Evolutionary conservation across 305 asterid genomes (phyloP).

Genomic region (Fraxinus baroniana): DNA sequence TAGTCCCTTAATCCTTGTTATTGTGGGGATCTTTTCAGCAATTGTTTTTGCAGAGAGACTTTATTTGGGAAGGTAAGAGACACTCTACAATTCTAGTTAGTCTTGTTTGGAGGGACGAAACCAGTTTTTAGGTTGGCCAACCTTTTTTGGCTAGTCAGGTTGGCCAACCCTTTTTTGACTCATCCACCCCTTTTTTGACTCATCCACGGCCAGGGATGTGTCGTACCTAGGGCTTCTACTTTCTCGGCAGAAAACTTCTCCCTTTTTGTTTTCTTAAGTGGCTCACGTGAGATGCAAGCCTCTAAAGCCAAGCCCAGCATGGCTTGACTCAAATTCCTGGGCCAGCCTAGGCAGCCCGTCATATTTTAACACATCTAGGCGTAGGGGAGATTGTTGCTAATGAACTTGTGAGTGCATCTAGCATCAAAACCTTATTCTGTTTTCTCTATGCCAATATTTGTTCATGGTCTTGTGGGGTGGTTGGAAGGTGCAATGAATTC

Average conservation of each 20-base stretch:
- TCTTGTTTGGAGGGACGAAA: background rate
- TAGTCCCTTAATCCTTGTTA: constrained; percentile 20
- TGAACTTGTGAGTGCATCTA: background rate
- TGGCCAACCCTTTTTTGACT: no score
- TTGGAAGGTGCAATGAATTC: background rate
- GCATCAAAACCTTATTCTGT: background rate
- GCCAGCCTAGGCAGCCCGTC: background rate
- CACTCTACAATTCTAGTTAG: background rate
- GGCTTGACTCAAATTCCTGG: background rate
- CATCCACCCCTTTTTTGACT: no score
- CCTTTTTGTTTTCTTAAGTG: background rate
- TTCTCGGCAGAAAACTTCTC: background rate
- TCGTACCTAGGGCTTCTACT: background rate
- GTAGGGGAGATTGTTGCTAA: background rate
- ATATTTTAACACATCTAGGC: background rate
- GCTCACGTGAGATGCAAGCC: background rate
- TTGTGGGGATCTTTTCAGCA: constrained; percentile 25
- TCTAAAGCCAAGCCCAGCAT: background rate
- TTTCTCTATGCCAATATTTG: background rate
- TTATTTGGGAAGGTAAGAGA: constrained; percentile 30
- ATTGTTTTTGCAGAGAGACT: constrained; percentile 29
- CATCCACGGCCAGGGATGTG: background rate
- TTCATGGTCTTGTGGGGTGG: background rate
- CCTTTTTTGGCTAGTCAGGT: no score
- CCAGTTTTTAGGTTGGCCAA: background rate